Conservation (phyloP, 345 rosid genomes). For the Aethionema arabicum region DNA sequence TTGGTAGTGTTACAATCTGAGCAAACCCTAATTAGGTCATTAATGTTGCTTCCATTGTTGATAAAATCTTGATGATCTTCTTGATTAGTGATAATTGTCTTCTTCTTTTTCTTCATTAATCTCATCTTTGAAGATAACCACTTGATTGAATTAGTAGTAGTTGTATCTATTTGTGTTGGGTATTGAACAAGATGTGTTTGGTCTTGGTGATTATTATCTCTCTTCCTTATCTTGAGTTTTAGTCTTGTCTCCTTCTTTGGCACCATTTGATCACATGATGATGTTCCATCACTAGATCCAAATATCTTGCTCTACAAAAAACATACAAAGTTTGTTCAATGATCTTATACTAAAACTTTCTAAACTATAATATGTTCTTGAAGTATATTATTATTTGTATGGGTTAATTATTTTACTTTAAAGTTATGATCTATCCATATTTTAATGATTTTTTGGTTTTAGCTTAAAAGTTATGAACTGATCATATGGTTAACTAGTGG, state of each 20-base stretch:
- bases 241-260: slow-evolving; percentile 32
- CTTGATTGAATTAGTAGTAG: slow-evolving; percentile 38
- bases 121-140: slow-evolving; percentile 83
- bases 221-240: slow-evolving; percentile 31
- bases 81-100: slow-evolving; percentile 26
- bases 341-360: slow-evolving; percentile 3
- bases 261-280: slow-evolving; percentile 34
- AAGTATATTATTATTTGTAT: too few species aligned
- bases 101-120: slow-evolving; percentile 61
- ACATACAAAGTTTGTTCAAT: neutral
- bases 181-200: slow-evolving; percentile 37
- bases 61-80: slow-evolving; percentile 33
- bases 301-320: slow-evolving; percentile 34
- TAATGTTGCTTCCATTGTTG: slow-evolving; percentile 37
- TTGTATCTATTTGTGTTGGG: slow-evolving; percentile 29
- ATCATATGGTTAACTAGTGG: too few species aligned
- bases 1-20: slow-evolving; percentile 90
- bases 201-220: slow-evolving; percentile 36
- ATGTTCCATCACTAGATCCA: slow-evolving; percentile 32
- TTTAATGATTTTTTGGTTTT: too few species aligned
- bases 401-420: too few species aligned
- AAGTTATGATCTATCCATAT: too few species aligned
- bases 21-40: slow-evolving; percentile 43
- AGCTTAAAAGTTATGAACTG: too few species aligned
- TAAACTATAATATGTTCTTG: neutral